Base-by-base conservation (phyloP, 768 basidiomycete genomes). In the Phallus indusiatus region DNA sequence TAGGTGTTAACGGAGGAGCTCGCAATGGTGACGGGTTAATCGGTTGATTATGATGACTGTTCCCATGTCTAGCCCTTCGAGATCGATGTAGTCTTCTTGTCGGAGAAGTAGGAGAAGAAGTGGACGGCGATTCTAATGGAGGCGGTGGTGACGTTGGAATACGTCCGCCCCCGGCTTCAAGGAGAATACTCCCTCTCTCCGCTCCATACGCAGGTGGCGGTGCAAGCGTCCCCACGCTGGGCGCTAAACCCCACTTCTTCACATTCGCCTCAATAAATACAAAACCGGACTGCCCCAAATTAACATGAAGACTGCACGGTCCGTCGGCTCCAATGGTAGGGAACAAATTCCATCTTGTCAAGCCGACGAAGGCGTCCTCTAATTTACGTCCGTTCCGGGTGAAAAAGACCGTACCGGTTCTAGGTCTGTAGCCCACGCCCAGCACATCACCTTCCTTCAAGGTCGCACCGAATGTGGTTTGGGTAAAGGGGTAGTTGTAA, bases 191-290 rank as follows among this genome's bases (percentile, higher is more conserved):
- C 8, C 95, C 96, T 11, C 94, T 81, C 70, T 99, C 96, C 66
- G 90, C 93, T 17, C 96, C 96, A 71, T 98, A 98, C 0, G 96
- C 94, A 5, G 96, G 96, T 28, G 96, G 96, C 16, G 96, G 96
- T 1, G 95, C 95, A 10, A 98, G 79, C 0, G 96, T 98, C 51
- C 96, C 96, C 14, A 94, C 87, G 69, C 94, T 96, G 8, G 96
- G 96, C 35, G 96, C 96, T 34, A 98, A 73, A 17, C 96, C 96
- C 96, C 96, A 99, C 70, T 97, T 98, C 80, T 99, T 99, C 62
- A 99, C 96, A 68, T 99, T 97, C 35, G 96, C 96, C 74, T 99
- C 96, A 67, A 99, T 97, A 66, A 96, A 98, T 42, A 98, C 96
- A 69, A 99, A 99, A 5, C 96, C 96, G 5, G 91, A 87, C 73